Evolutionary conservation across 225 moss, liverwort and hornwort genomes (phyloP).

Genomic region (Polytrichum commune): DNA sequence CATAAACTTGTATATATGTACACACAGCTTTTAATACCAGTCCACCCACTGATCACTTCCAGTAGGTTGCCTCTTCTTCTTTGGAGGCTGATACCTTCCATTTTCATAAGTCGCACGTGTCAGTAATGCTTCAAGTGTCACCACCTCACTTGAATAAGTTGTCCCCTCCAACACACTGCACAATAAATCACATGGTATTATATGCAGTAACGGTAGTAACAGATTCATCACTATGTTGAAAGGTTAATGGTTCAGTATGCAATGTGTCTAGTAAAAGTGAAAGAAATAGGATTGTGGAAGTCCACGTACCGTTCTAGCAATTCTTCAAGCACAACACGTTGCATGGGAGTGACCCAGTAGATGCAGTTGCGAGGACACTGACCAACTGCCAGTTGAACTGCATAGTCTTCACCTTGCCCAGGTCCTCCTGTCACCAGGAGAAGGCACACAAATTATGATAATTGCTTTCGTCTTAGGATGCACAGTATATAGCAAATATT

Average conservation of each 20-base stretch:
- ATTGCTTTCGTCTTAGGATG: not conserved
- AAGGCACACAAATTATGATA: not conserved
- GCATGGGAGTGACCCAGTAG: slow-evolving; percentile 80
- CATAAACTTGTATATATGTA: too few relatives aligned
- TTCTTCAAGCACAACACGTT: slow-evolving; percentile 66
- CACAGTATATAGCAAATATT: too few relatives aligned
- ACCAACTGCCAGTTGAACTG: slow-evolving; percentile 89
- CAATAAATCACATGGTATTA: not conserved
- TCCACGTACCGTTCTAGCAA: slow-evolving; percentile 46
- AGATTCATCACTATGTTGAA: not conserved
- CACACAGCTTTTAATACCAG: slow-evolving; percentile 54
- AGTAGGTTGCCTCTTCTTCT: slow-evolving; percentile 60
- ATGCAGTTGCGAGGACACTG: slow-evolving; percentile 97
- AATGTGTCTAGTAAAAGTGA: not conserved
- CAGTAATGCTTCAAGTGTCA: slow-evolving; percentile 65
- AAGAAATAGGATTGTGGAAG: not conserved
- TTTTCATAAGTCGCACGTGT: slow-evolving; percentile 82
- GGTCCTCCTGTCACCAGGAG: slow-evolving; percentile 34
- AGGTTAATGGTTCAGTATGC: not conserved
- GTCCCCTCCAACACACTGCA: slow-evolving; percentile 76
- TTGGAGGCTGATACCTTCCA: slow-evolving; percentile 77
- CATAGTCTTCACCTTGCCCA: slow-evolving; percentile 77
- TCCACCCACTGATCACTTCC: slow-evolving; percentile 78
- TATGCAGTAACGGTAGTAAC: not conserved
- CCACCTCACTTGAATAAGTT: slow-evolving; percentile 68